These are phyloP conservation scores for Flammula alnicola DNA, from an alignment of 1,284 basidiomycete genomes.

Conservation along the genomic window DNA sequence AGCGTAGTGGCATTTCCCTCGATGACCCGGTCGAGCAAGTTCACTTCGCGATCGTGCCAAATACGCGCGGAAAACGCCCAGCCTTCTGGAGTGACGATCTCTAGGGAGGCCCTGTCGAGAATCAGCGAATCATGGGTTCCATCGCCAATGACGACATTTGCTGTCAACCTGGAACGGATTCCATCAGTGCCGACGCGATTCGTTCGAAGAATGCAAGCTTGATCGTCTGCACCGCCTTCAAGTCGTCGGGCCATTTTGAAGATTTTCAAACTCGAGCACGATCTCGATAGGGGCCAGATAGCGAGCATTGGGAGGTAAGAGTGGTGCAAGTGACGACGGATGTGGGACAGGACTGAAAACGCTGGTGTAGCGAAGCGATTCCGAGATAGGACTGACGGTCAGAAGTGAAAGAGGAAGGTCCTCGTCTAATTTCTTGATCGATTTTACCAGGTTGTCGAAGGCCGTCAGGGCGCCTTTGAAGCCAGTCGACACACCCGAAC, in stretches of 20 bases:
- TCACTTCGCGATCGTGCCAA: conserved; percentile 87
- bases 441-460: conserved; percentile 82
- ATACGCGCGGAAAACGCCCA: conserved; percentile 89
- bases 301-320: conserved; percentile 60
- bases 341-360: conserved; percentile 76
- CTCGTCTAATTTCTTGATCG: conserved; percentile 80
- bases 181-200: conserved; percentile 68
- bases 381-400: conserved; percentile 76
- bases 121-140: conserved; percentile 56
- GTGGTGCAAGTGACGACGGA: conserved; percentile 45
- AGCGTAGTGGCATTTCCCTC: conserved; percentile 42
- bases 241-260: conserved; percentile 93
- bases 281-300: conserved; percentile 76
- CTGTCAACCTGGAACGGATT: conserved; percentile 55
- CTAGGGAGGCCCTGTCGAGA: conserved; percentile 75
- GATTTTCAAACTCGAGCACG: conserved; percentile 89
- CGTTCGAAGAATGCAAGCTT: conserved; percentile 93
- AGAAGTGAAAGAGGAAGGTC: conserved; percentile 83
- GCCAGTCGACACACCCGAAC: conserved; percentile 55
- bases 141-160: conserved; percentile 62
- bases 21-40: conserved; percentile 76
- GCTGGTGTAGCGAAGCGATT: conserved; percentile 83
- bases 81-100: conserved; percentile 82
- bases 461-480: conserved; percentile 82
- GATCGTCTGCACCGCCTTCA: conserved; percentile 91